phyloP scores from a whole-genome alignment of 225 moss, liverwort and hornwort species.

The Thuidium tamariscinum region DNA sequence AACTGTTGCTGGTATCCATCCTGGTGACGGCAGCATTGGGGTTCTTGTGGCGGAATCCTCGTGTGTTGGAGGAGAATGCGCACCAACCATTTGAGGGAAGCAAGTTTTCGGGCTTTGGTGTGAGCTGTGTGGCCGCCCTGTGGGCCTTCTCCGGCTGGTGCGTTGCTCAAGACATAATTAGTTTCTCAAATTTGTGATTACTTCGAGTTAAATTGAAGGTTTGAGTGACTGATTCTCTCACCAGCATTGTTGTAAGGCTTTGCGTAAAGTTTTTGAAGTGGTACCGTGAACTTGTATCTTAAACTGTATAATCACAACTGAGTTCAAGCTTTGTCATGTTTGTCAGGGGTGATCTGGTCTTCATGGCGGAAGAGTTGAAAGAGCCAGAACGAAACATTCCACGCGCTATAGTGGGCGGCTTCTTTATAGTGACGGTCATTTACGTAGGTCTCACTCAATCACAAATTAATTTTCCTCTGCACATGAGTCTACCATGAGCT shows the following conservation, averaged over 20 bases:
- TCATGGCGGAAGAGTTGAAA: conserved; percentile 71
- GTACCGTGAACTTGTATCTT: background rate
- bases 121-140: conserved; percentile 23
- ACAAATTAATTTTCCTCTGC: background rate
- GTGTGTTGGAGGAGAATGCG: conserved; percentile 34
- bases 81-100: conserved; percentile 59
- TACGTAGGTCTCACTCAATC: conserved; percentile 42
- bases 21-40: too few species aligned
- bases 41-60: conserved; percentile 32
- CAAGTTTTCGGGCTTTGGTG: conserved; percentile 42
- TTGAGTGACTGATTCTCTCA: background rate
- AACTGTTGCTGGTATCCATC: conserved; percentile 36
- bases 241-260: background rate
- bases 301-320: background rate
- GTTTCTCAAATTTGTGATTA: background rate
- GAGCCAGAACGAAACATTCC: conserved; percentile 63
- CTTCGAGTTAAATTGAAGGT: background rate
- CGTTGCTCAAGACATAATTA: background rate
- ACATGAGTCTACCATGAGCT: background rate
- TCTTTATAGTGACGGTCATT: conserved; percentile 36
- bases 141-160: conserved; percentile 70
- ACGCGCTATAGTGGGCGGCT: conserved; percentile 33
- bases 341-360: conserved; percentile 55
- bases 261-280: background rate
- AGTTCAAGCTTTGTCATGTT: background rate